Base-by-base conservation (phyloP, 2,329 filamentous ascomycete species). In the Coniella vitis region DNA sequence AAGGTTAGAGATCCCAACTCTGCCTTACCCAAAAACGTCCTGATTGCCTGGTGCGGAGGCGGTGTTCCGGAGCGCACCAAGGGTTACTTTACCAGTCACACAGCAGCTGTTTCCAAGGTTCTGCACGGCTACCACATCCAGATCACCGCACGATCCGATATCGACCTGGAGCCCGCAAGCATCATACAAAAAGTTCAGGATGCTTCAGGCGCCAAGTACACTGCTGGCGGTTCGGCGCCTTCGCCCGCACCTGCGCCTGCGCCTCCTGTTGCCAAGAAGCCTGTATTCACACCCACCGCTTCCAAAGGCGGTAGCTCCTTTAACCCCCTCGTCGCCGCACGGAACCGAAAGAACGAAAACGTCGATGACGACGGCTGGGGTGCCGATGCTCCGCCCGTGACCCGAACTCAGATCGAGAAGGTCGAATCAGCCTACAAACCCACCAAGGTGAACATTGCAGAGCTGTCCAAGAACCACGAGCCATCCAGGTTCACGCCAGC, bases 41-140 rank as follows among this genome's bases (percentile, higher is more conserved):
- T 98, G 57, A 89, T 98, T 64, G 90, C 87, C 57, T 98, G 93
- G 86, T 98, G 93, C 66, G 93, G 93, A 57, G 91, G 94, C 63
- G 93, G 93, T 59, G 93, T 98, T 14, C 93, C 93, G n/a, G 93
- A 98, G 70, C 79, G 91, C 61, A 97, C 91, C 54, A 98, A 97
- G 71, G 93, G 93, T 56, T 97, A 97, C 70, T 98, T 98, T 65
- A 95, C 89, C 57, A 96, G 90, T 70, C 91, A 98, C 69, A 74
- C 93, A 41, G 84, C 86, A 53, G 85, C 89, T 41, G 90, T 97
- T 34, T 84, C 90, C 54, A 96, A 95, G 69, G 77, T 96, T 58
- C 79, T 98, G 37, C 90, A 96, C 71, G 90, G 93, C 57, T 98
- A 97, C 67, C 93, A 98, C 66, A 90, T 98, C 51, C 91, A 98